Evolutionary conservation across 306 rosid genomes (phyloP).

Genomic region (Fagus sylvatica): DNA sequence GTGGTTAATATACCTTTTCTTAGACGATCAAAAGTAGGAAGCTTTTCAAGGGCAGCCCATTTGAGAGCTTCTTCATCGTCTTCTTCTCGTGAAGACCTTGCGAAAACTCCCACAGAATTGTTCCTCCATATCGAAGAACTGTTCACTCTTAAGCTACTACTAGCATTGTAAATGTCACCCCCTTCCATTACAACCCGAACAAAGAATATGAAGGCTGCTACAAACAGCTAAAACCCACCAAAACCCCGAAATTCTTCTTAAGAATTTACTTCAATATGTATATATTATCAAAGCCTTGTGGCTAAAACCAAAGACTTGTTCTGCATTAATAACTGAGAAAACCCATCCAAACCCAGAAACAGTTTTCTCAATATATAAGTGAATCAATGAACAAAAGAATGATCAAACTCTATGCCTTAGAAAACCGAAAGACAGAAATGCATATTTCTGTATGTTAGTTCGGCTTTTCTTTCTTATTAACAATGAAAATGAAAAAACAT

Average conservation of each 20-base stretch:
- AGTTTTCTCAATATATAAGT: too few relatives aligned
- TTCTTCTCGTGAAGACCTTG: constrained; percentile 36
- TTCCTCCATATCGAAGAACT: constrained; percentile 46
- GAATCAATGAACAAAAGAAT: too few relatives aligned
- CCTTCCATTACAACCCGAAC: constrained; percentile 37
- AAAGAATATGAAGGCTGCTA: too few relatives aligned
- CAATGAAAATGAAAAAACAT: too few relatives aligned
- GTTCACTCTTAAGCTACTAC: constrained; percentile 29
- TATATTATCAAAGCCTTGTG: too few relatives aligned
- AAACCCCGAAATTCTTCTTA: not conserved
- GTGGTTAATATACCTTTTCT: constrained; percentile 62
- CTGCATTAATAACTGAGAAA: not conserved
- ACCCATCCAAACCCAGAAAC: constrained; percentile 18
- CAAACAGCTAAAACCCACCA: not conserved
- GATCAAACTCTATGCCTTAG: too few relatives aligned
- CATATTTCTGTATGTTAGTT: too few relatives aligned
- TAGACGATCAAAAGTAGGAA: constrained; percentile 70
- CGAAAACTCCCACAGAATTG: constrained; percentile 36
- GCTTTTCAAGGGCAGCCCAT: constrained; percentile 71
- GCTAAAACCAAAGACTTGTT: too few relatives aligned
- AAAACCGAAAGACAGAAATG: too few relatives aligned
- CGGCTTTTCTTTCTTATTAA: too few relatives aligned
- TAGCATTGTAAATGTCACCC: constrained; percentile 34
- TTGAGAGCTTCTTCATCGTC: constrained; percentile 67
- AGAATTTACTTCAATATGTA: too few relatives aligned